Evolutionary conservation across 495 filamentous ascomycete genomes (phyloP), one percentile per base, ranked within the genome.

Genomic region (Astrothelium subdiscretum): DNA sequence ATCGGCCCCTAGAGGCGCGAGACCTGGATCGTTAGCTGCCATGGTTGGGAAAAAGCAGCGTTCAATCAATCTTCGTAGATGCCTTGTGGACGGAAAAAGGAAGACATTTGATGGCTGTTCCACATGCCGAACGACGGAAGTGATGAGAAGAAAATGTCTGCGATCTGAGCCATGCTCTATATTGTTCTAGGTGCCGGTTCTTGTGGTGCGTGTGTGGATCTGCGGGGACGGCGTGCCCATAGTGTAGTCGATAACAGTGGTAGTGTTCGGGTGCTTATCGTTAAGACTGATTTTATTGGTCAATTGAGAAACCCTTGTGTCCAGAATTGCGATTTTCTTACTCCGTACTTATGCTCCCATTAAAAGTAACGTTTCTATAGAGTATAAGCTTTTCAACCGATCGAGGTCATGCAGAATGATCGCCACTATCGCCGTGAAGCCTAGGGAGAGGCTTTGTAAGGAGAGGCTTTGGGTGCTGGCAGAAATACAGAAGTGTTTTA

Each of bases 11-110:
- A 64, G 11, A 24, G 61, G 65, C 2, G 66, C 68, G 8, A 69
- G 57, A 12, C 65, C 65, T 4, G 68, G 65, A 40, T 65, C 51
- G 27, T 40, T 51, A 20, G 68, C 32, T 38, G 68, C 65, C 68
- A 69, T 69, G 15, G 8, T 64, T 12, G 8, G 20, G 12, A 29
- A 29, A 8, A 20, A 32, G 48, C n/a, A n/a, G n/a, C n/a, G n/a
- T 0, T 20, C 43, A 54, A 54, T 29, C 20, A 8, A 54, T 26
- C 24, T 27, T 2, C 8, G 22, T 27, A 29, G 15, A 54, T 26
- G 8, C 20, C 24, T 54, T 54, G 48, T 8, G 22, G 48, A 27
- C 24, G 48, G n/a, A 54, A 54, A 29, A 54, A 20, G 3, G 6
- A 27, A 26, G 24, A 54, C 24, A 54, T 11, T 29, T 3, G 0